Evolutionary conservation across 192 early-diverging fungal genomes (phyloP).

Genomic region (Gaertneriomyces semiglobifer): DNA sequence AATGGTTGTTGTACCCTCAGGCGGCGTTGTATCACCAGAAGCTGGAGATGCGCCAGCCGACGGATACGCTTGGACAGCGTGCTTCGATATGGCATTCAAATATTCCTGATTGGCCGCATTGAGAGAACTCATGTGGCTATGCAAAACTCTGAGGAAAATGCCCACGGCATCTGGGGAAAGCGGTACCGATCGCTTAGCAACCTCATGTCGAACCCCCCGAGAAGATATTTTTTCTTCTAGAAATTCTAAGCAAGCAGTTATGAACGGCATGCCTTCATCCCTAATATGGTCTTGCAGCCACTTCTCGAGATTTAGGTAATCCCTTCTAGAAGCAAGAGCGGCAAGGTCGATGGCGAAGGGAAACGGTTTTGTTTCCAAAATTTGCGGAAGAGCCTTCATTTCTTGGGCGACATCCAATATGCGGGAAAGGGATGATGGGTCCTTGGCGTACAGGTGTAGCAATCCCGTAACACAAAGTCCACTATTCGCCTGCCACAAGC

Average conservation of each 20-base stretch:
- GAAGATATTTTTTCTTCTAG: constrained; percentile 60
- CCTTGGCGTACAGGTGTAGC: constrained; percentile 70
- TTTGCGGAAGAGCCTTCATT: constrained; percentile 66
- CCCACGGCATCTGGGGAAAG: constrained; percentile 65
- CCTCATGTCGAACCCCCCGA: constrained; percentile 47
- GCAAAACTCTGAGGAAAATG: constrained; percentile 65
- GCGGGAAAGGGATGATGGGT: constrained; percentile 55
- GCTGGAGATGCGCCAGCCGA: constrained; percentile 28
- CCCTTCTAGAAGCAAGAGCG: constrained; percentile 69
- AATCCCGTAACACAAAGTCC: constrained; percentile 59
- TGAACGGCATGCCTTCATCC: constrained; percentile 63
- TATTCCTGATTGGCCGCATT: constrained; percentile 59
- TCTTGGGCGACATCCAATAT: constrained; percentile 79
- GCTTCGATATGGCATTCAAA: constrained; percentile 56
- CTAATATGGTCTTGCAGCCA: constrained; percentile 74
- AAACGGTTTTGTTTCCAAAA: constrained; percentile 66
- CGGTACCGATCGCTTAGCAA: constrained; percentile 42
- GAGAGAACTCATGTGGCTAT: constrained; percentile 45
- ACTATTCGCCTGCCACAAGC: constrained; percentile 66
- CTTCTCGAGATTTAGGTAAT: constrained; percentile 79
- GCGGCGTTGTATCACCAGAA: constrained; percentile 21
- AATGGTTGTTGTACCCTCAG: constrained; percentile 43
- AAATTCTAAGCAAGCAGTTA: constrained; percentile 71
- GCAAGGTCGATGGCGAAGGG: constrained; percentile 77
- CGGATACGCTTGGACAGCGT: constrained; percentile 47